Evolutionary conservation across 257 asterid genomes (phyloP).

Genomic region (Plantago major): DNA sequence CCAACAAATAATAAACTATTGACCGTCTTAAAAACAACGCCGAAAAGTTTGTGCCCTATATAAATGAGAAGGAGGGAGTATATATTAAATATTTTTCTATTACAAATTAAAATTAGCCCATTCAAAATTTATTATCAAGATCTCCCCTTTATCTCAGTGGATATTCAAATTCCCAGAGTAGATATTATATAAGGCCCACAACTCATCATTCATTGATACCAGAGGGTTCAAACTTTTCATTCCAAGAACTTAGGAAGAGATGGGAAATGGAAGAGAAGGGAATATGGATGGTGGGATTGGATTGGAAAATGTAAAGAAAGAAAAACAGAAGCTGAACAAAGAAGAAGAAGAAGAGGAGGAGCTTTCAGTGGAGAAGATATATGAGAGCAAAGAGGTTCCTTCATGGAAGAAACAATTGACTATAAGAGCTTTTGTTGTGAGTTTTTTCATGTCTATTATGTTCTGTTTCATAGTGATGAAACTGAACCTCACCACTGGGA

Average conservation of each 20-base stretch:
- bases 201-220: neutral
- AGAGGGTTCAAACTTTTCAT: neutral
- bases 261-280: slow-evolving; percentile 10
- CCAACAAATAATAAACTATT: too few relatives aligned
- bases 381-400: slow-evolving; percentile 41
- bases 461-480: slow-evolving; percentile 60
- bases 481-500: slow-evolving; percentile 60
- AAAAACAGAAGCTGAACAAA: neutral
- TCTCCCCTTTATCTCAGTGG: too few relatives aligned
- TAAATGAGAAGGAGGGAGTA: too few relatives aligned
- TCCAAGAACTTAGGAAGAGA: neutral
- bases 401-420: slow-evolving; percentile 64
- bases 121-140: too few relatives aligned
- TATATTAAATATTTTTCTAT: too few relatives aligned
- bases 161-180: slow-evolving; percentile 8
- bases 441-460: slow-evolving; percentile 42
- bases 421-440: slow-evolving; percentile 48
- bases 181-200: neutral
- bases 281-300: slow-evolving; percentile 3
- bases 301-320: slow-evolving; percentile 6
- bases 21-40: too few relatives aligned
- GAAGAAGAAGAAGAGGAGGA: slow-evolving; percentile 8
- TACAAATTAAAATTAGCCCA: too few relatives aligned
- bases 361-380: slow-evolving; percentile 35
- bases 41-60: too few relatives aligned